A percentile compares a stretch with the other conserved stretches of the same genome.
These are phyloP conservation scores for Diaporthe longicolla DNA, from an alignment of 2,329 filamentous ascomycete genomes.

Conservation along the genomic window DNA sequence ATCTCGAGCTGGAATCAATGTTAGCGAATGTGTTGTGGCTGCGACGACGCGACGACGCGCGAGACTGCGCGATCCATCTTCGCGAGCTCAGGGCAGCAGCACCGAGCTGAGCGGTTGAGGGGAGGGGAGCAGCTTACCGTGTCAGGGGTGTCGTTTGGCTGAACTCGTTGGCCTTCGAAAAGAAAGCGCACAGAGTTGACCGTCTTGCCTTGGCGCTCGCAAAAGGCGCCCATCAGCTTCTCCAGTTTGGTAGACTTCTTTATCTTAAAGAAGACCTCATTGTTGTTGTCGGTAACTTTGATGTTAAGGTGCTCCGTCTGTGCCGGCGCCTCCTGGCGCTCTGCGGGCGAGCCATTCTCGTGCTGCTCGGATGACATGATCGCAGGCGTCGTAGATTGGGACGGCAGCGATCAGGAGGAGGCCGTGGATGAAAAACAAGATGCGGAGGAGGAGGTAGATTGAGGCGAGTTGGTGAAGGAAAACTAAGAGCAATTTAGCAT, in stretches of 20 bases:
- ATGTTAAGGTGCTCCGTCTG: constrained; percentile 93
- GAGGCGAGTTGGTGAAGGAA: not conserved
- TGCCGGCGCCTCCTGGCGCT: constrained; percentile 57
- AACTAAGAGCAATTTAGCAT: not conserved
- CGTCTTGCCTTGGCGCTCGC: constrained; percentile 93
- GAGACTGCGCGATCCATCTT: not conserved
- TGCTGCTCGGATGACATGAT: constrained; percentile 65
- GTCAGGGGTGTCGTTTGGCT: constrained; percentile 90
- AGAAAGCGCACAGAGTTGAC: constrained; percentile 89
- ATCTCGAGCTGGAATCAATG: constrained; percentile 82
- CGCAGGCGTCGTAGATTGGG: not conserved
- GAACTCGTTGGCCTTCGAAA: constrained; percentile 95
- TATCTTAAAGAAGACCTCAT: constrained; percentile 99
- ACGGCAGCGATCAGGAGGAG: not conserved
- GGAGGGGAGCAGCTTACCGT: constrained; percentile 71
- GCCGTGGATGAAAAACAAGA: not conserved
- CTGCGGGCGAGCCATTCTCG: constrained; percentile 64
- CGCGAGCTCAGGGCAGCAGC: not conserved
- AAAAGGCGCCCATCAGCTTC: constrained; percentile 99
- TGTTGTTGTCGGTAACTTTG: constrained; percentile 99
- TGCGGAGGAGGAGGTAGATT: not conserved
- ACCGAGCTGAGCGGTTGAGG: constrained; percentile 6
- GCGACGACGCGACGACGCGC: not conserved
- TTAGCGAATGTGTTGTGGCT: not conserved
- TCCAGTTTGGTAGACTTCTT: constrained; percentile 96